Evolutionary conservation across 2,329 filamentous ascomycete genomes (phyloP), one percentile per base, ranked within the genome.

Genomic region (Stachybotrys elegans): DNA sequence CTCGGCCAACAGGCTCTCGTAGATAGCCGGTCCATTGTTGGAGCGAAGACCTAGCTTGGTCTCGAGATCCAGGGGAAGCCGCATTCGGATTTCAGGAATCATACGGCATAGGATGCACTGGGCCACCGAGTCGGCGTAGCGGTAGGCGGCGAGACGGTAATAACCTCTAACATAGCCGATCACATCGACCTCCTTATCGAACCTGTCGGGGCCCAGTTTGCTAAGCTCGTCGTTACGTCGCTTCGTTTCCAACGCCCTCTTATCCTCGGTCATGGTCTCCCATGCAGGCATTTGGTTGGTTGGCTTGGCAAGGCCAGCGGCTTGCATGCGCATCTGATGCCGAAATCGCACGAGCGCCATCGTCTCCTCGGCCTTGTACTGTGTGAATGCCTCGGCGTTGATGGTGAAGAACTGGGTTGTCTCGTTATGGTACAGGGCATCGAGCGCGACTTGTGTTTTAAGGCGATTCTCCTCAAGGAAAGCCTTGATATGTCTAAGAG

Each of bases 131-230:
- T 90, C 84, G 1, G 80, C 71, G 52, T 88, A 85, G 2, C 84
- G 75, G 25, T 72, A 65, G 0, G 79, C 76, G 0, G 86, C 84
- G 5, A 84, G 75, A 38, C 78, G 71, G 56, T 90, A 90, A 59
- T 89, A 90, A 0, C 77, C 83, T 0, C 83, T 70, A 36, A 87
- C 73, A 4, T 80, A 79, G 0, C 81, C 72, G 0, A 85, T 76
- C 0, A 85, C 77, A 8, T 74, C 68, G 1, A 90, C 61, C 55
- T 88, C 84, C 0, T 66, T 61, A 2, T 69, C 57, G 51, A 79
- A 88, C 0, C 71, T 68, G 52, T 89, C 85, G 0, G 67, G 58
- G 0, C 73, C 73, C 11, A 88, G 65, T 21, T 72, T 74, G 12
- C 59, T 52, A 6, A 69, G 48, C 21, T 79, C 70, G 6, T 57